Evolutionary conservation across 345 rosid species (phyloP).

Genomic region (Cardamine occulta): DNA sequence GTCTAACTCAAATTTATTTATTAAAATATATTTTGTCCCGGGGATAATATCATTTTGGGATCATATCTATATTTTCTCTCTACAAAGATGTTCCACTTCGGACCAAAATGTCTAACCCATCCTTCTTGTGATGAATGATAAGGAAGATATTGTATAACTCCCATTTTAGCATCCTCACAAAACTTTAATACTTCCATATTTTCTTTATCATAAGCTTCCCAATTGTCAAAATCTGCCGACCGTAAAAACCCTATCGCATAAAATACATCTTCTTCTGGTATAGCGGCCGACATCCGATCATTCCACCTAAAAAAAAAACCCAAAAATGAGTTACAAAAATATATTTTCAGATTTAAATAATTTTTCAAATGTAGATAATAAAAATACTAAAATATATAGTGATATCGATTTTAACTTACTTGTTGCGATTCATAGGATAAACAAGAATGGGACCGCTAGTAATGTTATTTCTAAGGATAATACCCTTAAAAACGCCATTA

Average conservation of each 20-base stretch:
- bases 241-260: constrained; percentile 85
- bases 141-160: constrained; percentile 72
- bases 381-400: background rate
- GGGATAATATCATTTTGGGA: constrained; percentile 82
- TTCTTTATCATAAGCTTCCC: constrained; percentile 60
- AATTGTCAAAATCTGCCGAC: constrained; percentile 60
- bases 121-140: constrained; percentile 50
- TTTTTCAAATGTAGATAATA: background rate
- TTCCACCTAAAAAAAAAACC: constrained; percentile 65
- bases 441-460: constrained; percentile 70
- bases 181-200: constrained; percentile 58
- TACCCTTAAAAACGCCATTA: constrained; percentile 65
- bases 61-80: constrained; percentile 70
- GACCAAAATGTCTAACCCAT: constrained; percentile 78
- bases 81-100: constrained; percentile 64
- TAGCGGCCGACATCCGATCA: constrained; percentile 64
- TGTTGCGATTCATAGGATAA: constrained; percentile 82
- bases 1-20: constrained; percentile 24
- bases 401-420: constrained; percentile 47
- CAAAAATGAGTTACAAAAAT: background rate
- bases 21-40: constrained; percentile 83
- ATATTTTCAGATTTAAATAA: background rate
- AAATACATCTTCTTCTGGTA: constrained; percentile 82
- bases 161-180: constrained; percentile 60
- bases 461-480: constrained; percentile 66